These are phyloP conservation scores for Diplogelasinospora grovesii DNA, from an alignment of 495 filamentous ascomycete species.

Conservation along the genomic window DNA sequence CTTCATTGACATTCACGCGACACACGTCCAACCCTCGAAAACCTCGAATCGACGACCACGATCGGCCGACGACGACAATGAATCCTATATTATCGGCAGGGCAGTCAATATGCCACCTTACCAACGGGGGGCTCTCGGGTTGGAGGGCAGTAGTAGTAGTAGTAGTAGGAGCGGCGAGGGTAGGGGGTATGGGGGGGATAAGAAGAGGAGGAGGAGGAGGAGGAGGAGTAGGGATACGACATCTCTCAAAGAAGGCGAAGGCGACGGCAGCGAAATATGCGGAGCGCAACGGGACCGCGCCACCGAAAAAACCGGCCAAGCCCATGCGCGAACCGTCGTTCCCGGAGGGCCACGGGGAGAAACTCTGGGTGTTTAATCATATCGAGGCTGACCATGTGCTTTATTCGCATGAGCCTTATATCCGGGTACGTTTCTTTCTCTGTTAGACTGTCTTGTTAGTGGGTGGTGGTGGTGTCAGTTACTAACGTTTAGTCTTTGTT, in stretches of 20 bases:
- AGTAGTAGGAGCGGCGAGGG: too few species aligned
- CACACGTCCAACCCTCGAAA: too few species aligned
- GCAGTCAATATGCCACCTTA: too few species aligned
- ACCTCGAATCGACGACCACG: too few species aligned
- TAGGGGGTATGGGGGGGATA: too few species aligned
- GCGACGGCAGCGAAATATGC: slow-evolving; percentile 1
- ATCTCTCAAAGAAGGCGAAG: neutral
- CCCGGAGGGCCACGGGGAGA: slow-evolving; percentile 49
- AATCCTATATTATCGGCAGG: too few species aligned
- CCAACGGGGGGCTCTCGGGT: too few species aligned
- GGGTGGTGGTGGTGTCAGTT: neutral
- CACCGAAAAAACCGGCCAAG: neutral
- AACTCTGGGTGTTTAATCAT: slow-evolving; percentile 81
- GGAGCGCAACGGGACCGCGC: slow-evolving; percentile 2
- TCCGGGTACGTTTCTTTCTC: slow-evolving; percentile 52
- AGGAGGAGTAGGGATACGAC: too few species aligned
- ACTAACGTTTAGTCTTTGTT: neutral
- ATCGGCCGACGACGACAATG: too few species aligned
- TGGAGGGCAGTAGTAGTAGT: too few species aligned
- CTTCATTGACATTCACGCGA: slow-evolving; percentile 2
- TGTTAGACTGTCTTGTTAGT: neutral
- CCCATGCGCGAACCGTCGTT: too few species aligned
- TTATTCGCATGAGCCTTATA: slow-evolving; percentile 63
- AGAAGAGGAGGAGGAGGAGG: too few species aligned
- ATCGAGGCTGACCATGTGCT: slow-evolving; percentile 74